Base-by-base conservation (phyloP, 2,329 filamentous ascomycete species). In the Dichotomopilus funicola region DNA sequence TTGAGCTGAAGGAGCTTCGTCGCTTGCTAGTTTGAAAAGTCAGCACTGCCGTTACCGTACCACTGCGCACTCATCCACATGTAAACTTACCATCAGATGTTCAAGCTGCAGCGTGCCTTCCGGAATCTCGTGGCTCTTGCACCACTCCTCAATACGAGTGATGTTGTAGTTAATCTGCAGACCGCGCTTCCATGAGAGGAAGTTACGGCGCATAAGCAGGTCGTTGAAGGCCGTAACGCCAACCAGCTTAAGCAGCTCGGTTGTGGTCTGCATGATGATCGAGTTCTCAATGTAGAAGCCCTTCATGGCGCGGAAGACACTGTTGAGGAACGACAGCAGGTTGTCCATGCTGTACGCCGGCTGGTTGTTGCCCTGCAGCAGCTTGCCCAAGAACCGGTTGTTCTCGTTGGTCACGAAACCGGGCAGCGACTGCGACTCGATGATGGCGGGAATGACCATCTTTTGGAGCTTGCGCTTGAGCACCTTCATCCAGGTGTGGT, bases 121-220 rank as follows among this genome's bases (percentile, higher is more conserved):
- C 1, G 94, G 94, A 92, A 99, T 97, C 65, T 97, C 94, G 71
- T 99, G 95, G 68, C 91, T 96, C 83, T 99, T 99, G 76, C 94
- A 99, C 94, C 94, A 99, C 74, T 99, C 94, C 72, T 99, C 94
- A 61, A 99, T 99, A 56, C 94, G 85, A 31, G 94, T 99, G 71
- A 99, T 99, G 76, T 99, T 99, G 79, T 99, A 99, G 76, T 99
- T 99, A 76, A 99, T 99, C 73, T 99, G 94, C 53, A 99, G 82
- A 65, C 94, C 94, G 72, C 94, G 90, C 79, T 99, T 99, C 94
- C 94, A 99, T 0, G 91, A 96, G 56, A 99, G 82, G 82, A 99
- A 99, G 73, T 97, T 97, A 65, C 94, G 84, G 66, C 94, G 85
- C 91, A 99, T 96, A 63, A 99, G 81, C 60, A 99, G 78, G 70